Evolutionary conservation across 2,329 filamentous ascomycete genomes (phyloP).

Genomic region (Teratosphaeria nubilosa): DNA sequence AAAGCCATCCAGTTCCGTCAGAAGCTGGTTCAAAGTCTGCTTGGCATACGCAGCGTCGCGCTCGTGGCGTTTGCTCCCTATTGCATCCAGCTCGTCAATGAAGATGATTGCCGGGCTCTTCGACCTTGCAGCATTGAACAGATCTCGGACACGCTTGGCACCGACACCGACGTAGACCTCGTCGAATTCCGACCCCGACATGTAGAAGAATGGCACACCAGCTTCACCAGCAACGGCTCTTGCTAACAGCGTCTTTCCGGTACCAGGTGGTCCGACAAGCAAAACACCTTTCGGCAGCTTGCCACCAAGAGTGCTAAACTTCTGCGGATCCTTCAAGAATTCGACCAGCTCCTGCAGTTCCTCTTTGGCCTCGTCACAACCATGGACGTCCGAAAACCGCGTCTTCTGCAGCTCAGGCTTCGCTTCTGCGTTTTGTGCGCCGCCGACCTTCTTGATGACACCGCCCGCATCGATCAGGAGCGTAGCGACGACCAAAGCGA

Average conservation of each 20-base stretch:
- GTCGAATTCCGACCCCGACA: constrained; percentile 98
- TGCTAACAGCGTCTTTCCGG: constrained; percentile 91
- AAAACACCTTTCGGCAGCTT: constrained; percentile 96
- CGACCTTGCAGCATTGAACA: constrained; percentile 70
- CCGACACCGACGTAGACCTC: constrained; percentile 97
- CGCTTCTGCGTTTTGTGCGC: constrained; percentile 66
- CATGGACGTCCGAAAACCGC: constrained; percentile 87
- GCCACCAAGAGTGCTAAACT: constrained; percentile 86
- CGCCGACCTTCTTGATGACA: constrained; percentile 66
- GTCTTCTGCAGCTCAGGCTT: constrained; percentile 88
- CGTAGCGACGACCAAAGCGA: constrained; percentile 68
- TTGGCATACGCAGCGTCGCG: constrained; percentile 91
- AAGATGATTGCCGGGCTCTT: constrained; percentile 93
- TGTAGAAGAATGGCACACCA: constrained; percentile 98
- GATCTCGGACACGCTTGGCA: constrained; percentile 87
- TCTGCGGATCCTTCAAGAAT: constrained; percentile 85
- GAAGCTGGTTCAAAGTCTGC: constrained; percentile 91
- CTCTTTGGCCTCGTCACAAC: constrained; percentile 96
- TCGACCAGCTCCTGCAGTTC: constrained; percentile 95
- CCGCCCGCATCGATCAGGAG: constrained; percentile 75
- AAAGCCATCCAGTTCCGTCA: constrained; percentile 95
- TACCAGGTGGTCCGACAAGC: constrained; percentile 89
- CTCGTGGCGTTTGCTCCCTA: constrained; percentile 87
- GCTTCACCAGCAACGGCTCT: constrained; percentile 94
- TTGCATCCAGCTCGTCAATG: constrained; percentile 88